These are phyloP conservation scores for Diaporthe helianthi DNA, from an alignment of 2,329 filamentous ascomycete genomes.

Conservation along the genomic window DNA sequence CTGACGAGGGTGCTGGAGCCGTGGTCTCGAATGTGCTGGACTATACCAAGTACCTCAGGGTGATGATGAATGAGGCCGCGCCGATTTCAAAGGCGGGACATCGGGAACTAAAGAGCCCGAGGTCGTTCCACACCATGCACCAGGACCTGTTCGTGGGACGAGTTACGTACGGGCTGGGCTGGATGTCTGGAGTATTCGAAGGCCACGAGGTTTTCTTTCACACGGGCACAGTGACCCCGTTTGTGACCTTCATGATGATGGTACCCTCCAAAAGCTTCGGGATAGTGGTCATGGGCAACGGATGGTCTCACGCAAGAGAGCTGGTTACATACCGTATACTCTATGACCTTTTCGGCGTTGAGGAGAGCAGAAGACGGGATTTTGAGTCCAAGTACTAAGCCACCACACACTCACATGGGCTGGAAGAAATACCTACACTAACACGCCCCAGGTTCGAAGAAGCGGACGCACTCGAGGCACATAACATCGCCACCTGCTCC, in stretches of 20 bases:
- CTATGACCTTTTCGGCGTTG: conserved; percentile 36
- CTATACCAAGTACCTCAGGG: conserved; percentile 46
- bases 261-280: conserved; percentile 34
- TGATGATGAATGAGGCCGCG: conserved; percentile 42
- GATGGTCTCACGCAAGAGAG: conserved; percentile 9
- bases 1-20: conserved; percentile 51
- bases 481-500: conserved; percentile 27
- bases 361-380: conserved; percentile 31
- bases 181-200: conserved; percentile 33
- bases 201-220: conserved; percentile 35
- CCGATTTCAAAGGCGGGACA: conserved; percentile 41
- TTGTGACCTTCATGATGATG: conserved; percentile 36
- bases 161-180: conserved; percentile 32
- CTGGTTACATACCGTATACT: conserved; percentile 34
- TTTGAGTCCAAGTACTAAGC: conserved; percentile 32
- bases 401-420: too few species aligned
- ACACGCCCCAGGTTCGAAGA: conserved; percentile 6
- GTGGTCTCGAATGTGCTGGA: conserved; percentile 50
- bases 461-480: background rate
- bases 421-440: background rate
- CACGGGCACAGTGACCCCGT: conserved; percentile 27
- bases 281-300: conserved; percentile 34
- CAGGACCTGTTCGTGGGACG: conserved; percentile 21
- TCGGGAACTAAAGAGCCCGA: conserved; percentile 38
- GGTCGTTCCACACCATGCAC: conserved; percentile 21